Evolutionary conservation across 2,329 filamentous ascomycete genomes (phyloP), one percentile per base, ranked within the genome.

Genomic region (Hirsutella minnesotensis): DNA sequence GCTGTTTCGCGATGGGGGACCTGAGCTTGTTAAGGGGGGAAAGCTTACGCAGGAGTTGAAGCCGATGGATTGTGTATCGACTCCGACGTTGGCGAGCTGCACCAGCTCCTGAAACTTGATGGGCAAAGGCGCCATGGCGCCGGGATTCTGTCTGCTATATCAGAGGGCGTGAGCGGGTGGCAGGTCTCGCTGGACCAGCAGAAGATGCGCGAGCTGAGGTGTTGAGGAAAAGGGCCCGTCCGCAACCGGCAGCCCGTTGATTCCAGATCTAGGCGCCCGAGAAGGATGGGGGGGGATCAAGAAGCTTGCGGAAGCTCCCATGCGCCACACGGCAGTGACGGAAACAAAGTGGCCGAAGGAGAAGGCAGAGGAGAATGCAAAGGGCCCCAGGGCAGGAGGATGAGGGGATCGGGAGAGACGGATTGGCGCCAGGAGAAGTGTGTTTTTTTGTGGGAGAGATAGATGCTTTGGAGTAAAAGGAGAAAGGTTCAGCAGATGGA

Each of bases 51-150:
- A 87, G 57, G 81, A 81, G 64, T 86, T 86, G 73, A 86, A 86
- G 61, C 81, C 79, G 72, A 88, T 86, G 56, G 62, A 63, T 51
- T 62, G 54, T 47, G 64, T 58, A 53, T 75, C 67, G 49, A 70
- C 64, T 50, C 67, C 65, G 47, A 69, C 58, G 53, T 61, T 66
- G 56, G 61, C 59, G 64, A 73, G 70, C 66, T 89, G 85, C 65
- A 90, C 76, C 60, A 90, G 78, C 80, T 94, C 88, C 64, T 83
- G 84, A 68, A 95, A 94, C 73, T 87, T 88, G 70, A 95, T 94
- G 60, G 86, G 87, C 61, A 94, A 73, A 67, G 81, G 77, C 63
- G 79, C 76, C 79, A 74, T 74, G 63, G 57, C 58, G 62, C 58
- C 60, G 49, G 48, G 51, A 51, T 45, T 53, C 39, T 31, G 41